These are phyloP conservation scores for Plenodomus tracheiphilus DNA, from an alignment of 2,329 filamentous ascomycete species.

Conservation along the genomic window DNA sequence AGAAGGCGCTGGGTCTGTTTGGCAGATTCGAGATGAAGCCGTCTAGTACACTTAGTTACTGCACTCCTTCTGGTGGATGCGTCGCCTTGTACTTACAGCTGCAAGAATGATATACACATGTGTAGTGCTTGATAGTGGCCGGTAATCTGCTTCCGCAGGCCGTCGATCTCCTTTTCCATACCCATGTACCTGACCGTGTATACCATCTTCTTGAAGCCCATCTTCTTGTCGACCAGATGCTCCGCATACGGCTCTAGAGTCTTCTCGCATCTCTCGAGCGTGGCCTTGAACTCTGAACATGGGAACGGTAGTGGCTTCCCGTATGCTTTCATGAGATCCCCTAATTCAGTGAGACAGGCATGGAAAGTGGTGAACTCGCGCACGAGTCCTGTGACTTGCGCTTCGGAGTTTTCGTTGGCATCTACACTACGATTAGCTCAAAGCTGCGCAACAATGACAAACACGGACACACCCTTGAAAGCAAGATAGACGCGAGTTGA, in stretches of 20 bases:
- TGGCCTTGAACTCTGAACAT: constrained; percentile 34
- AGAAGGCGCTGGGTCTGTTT: constrained; percentile 25
- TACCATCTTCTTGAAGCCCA: constrained; percentile 33
- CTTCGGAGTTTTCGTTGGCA: constrained; percentile 40
- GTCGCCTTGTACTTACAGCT: constrained; percentile 21
- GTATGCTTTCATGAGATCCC: constrained; percentile 38
- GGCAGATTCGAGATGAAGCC: constrained; percentile 33
- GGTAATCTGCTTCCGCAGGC: constrained; percentile 31
- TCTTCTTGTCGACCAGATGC: constrained; percentile 36
- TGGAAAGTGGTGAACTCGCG: constrained; percentile 37
- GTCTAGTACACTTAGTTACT: constrained; percentile 16
- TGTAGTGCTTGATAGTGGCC: constrained; percentile 37
- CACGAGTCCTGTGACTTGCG: constrained; percentile 36
- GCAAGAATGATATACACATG: constrained; percentile 37
- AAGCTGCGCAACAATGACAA: not conserved
- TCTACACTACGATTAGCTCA: constrained; percentile 22
- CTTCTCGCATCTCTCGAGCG: constrained; percentile 33
- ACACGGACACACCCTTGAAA: constrained; percentile 31
- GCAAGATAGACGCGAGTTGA: constrained; percentile 38
- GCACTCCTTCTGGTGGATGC: no score
- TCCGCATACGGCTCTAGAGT: constrained; percentile 34
- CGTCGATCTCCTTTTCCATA: constrained; percentile 39
- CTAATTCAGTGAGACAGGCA: constrained; percentile 30
- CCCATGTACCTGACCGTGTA: constrained; percentile 40
- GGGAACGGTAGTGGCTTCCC: constrained; percentile 37